Evolutionary conservation across 192 early-diverging fungal genomes (phyloP).

Genomic region (Coemansia sp.): DNA sequence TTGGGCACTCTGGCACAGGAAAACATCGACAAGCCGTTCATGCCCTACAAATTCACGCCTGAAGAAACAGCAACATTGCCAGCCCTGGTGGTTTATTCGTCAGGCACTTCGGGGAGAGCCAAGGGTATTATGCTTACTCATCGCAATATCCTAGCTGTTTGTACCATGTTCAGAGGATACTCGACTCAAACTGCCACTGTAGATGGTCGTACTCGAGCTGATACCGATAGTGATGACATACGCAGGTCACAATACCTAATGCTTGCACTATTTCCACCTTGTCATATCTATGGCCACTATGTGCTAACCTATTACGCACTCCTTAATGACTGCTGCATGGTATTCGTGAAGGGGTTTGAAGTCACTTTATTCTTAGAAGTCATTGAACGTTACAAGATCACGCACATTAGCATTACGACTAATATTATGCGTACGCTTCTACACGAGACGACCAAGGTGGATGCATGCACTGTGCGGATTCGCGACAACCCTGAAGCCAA

Average conservation of each 20-base stretch:
- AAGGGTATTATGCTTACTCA: conserved; percentile 47
- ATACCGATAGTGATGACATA: neutral
- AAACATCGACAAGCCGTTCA: neutral
- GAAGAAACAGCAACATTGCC: conserved; percentile 11
- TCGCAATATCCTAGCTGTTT: conserved; percentile 30
- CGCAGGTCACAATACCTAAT: neutral
- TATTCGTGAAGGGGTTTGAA: conserved; percentile 21
- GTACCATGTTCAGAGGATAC: conserved; percentile 17
- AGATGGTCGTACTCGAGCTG: no score
- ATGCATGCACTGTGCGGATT: neutral
- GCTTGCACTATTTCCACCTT: conserved; percentile 30
- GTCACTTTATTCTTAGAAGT: conserved; percentile 18
- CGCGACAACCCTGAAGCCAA: neutral
- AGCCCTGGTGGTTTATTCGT: conserved; percentile 37
- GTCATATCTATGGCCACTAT: conserved; percentile 34
- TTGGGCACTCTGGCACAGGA: neutral
- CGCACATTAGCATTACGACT: conserved; percentile 20
- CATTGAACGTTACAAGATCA: conserved; percentile 19
- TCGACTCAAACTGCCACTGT: neutral
- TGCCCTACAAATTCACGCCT: neutral
- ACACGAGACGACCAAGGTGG: conserved; percentile 4
- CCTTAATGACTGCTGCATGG: conserved; percentile 15
- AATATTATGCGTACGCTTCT: conserved; percentile 14
- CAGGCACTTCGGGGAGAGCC: conserved; percentile 39
- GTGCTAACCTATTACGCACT: conserved; percentile 44